Evolutionary conservation across 2,329 filamentous ascomycete genomes (phyloP).

Genomic region (Ophiostoma himal-ulmi): DNA sequence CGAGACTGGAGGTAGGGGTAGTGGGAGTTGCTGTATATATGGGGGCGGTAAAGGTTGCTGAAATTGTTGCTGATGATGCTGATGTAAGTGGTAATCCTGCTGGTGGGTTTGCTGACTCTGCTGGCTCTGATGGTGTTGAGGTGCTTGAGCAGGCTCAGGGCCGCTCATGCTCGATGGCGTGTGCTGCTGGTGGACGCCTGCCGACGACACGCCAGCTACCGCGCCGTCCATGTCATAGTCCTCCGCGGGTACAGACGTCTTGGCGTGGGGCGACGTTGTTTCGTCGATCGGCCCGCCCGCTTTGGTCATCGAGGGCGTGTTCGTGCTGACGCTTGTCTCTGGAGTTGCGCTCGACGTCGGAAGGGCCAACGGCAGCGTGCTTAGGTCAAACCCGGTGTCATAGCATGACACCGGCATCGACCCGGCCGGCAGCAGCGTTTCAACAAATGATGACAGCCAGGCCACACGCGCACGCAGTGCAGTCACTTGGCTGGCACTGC

Average conservation of each 20-base stretch:
- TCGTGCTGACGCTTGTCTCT: background rate
- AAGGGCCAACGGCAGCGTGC: background rate
- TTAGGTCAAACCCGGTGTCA: slow-evolving; percentile 35
- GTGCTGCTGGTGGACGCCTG: background rate
- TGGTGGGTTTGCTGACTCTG: background rate
- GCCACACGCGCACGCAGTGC: slow-evolving; percentile 26
- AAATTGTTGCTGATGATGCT: background rate
- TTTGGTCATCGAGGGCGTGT: background rate
- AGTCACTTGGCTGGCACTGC: slow-evolving; percentile 34
- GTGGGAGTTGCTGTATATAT: background rate
- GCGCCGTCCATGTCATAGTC: background rate
- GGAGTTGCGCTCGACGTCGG: background rate
- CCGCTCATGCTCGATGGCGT: background rate
- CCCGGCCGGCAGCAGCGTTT: slow-evolving; percentile 31
- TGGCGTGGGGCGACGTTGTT: background rate
- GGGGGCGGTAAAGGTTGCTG: background rate
- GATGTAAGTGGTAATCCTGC: background rate
- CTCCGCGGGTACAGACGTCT: background rate
- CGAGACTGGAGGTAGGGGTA: background rate
- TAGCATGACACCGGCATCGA: slow-evolving; percentile 32
- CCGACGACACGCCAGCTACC: background rate
- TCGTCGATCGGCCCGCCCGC: background rate
- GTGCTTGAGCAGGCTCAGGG: background rate
- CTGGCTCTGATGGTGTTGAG: background rate
- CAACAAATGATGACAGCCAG: slow-evolving; percentile 38